These are phyloP conservation scores for Plantago coronopus DNA, from an alignment of 305 asterid species.

Conservation along the genomic window DNA sequence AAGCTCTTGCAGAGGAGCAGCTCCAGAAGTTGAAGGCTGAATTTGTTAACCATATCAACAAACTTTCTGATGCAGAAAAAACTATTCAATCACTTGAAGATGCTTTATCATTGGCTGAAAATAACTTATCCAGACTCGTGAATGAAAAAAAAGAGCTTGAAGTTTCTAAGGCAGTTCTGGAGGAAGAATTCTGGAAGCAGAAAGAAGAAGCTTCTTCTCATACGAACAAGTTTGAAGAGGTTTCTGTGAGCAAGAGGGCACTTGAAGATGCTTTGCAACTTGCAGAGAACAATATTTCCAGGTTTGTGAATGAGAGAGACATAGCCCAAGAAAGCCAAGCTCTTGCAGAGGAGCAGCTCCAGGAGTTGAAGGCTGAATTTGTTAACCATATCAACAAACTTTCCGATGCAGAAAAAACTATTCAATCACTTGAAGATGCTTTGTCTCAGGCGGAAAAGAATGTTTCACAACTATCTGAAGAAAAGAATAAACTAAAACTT, in stretches of 20 bases:
- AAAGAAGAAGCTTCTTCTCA: conserved; percentile 49
- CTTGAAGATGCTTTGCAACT: conserved; percentile 56
- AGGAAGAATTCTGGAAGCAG: conserved; percentile 62
- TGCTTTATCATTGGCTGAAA: conserved; percentile 55
- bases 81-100: conserved; percentile 64
- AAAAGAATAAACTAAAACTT: conserved; percentile 41
- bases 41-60: conserved; percentile 36
- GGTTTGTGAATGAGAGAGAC: conserved; percentile 54
- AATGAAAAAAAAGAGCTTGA: conserved; percentile 74
- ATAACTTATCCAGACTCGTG: conserved; percentile 42
- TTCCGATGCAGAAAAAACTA: conserved; percentile 55
- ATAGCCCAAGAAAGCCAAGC: conserved; percentile 40
- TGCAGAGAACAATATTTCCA: conserved; percentile 40
- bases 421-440: conserved; percentile 76
- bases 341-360: conserved; percentile 53
- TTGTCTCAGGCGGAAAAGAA: conserved; percentile 55
- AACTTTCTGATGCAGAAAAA: conserved; percentile 55
- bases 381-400: conserved; percentile 41
- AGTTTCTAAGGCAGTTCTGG: conserved; percentile 46
- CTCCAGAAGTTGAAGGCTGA: conserved; percentile 52
- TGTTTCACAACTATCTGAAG: conserved; percentile 56
- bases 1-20: conserved; percentile 50
- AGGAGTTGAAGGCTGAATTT: conserved; percentile 50
- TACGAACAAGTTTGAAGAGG: conserved; percentile 51
- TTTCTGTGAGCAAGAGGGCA: conserved; percentile 41